Evolutionary conservation across 352 stramenopile genomes (phyloP).

Genomic region (Globisporangium nunn): DNA sequence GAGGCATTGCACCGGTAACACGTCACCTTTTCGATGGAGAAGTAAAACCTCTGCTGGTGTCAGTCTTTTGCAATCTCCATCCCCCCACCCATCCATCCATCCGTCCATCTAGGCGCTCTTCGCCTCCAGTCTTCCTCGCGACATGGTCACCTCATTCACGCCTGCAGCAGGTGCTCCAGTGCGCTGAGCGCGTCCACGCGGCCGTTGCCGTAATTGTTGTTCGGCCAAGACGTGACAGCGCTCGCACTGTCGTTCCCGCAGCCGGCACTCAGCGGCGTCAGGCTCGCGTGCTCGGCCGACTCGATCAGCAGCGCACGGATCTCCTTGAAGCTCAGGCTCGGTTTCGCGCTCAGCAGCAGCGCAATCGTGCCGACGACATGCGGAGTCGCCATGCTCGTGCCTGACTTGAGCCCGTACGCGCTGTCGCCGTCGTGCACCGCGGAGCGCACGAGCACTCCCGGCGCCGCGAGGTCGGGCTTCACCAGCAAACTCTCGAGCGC

Average conservation of each 20-base stretch:
- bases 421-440: slow-evolving; percentile 27
- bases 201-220: slow-evolving; percentile 21
- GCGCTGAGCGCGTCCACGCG: slow-evolving; percentile 17
- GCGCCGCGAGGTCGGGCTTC: slow-evolving; percentile 39
- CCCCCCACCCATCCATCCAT: no score
- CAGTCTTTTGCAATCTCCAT: neutral
- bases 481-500: slow-evolving; percentile 18
- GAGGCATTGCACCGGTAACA: no score
- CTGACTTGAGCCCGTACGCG: slow-evolving; percentile 32
- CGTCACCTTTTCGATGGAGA: neutral
- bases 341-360: slow-evolving; percentile 29
- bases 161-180: slow-evolving; percentile 4
- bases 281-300: slow-evolving; percentile 10
- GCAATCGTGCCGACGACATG: slow-evolving; percentile 44
- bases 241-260: slow-evolving; percentile 7
- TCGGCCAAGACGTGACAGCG: slow-evolving; percentile 7
- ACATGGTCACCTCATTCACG: neutral
- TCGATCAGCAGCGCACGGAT: slow-evolving; percentile 12
- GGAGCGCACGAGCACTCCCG: slow-evolving; percentile 29
- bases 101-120: neutral
- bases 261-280: slow-evolving; percentile 3
- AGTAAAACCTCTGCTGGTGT: neutral
- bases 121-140: neutral
- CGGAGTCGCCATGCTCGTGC: slow-evolving; percentile 49
- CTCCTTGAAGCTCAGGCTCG: slow-evolving; percentile 21